Conservation (phyloP, 164 flowering plant genomes). For the Chloranthus sessilifolius region DNA sequence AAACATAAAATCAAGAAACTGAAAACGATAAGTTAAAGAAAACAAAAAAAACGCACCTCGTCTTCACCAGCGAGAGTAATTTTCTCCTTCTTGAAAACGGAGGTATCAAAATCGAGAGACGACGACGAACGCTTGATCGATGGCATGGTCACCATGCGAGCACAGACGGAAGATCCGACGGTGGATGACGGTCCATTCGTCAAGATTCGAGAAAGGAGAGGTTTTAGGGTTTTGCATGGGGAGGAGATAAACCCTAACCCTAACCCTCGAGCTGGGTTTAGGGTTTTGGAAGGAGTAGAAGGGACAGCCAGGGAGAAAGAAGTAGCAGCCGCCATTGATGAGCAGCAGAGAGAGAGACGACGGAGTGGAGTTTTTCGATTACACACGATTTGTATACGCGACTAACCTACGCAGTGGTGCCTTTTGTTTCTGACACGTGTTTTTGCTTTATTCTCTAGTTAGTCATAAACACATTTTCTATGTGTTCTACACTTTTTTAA, state of each 20-base stretch:
- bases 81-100: slow-evolving; percentile 70
- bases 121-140: slow-evolving; percentile 21
- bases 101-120: slow-evolving; percentile 72
- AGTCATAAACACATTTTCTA: no score
- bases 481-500: no score
- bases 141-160: slow-evolving; percentile 30
- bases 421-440: no score
- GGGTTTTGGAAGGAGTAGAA: slow-evolving; percentile 4
- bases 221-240: slow-evolving; percentile 3
- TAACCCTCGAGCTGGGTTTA: background rate
- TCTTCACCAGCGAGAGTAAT: slow-evolving; percentile 25
- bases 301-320: slow-evolving; percentile 3
- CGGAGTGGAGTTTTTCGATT: no score
- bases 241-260: slow-evolving; percentile 9
- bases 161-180: background rate
- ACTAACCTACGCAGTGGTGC: no score
- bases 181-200: background rate
- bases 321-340: slow-evolving; percentile 9
- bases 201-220: slow-evolving; percentile 3
- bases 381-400: no score
- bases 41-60: slow-evolving; percentile 13
- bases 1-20: background rate
- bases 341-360: background rate
- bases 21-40: background rate
- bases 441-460: no score